Base-by-base conservation (phyloP, 176 grass and related monocot genomes). In the Musa troglodytarum region DNA sequence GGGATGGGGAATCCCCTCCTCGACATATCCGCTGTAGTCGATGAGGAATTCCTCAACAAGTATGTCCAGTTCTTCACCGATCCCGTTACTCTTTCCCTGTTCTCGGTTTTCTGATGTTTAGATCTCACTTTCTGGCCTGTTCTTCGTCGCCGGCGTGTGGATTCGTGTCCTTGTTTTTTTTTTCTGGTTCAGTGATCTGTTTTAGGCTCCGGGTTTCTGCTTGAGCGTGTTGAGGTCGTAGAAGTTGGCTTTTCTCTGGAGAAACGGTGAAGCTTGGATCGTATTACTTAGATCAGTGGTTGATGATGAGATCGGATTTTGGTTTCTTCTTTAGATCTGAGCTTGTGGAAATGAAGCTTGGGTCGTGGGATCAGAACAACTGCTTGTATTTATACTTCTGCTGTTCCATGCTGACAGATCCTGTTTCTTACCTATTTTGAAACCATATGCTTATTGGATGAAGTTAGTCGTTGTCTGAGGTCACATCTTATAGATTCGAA, bases 1-100 rank as follows among this genome's bases (percentile, higher is more conserved):
- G 96, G 96, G 74, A 99, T 95, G 96, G 91, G 96, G 34, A 99
- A 99, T 67, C 96, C 96, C 74, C 96, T 99, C 52, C 91, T 99
- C 71, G 96, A 99, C 86, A 99, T 99, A 53, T 99, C 96, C 43
- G 90, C 96, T 43, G 85, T 92, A 70, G 96, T 99, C 81, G 96
- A 99, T 73, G 76, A 95, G 0, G 86, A 65, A 74, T 99, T 99
- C 83, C 96, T 99, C 65, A 11, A 86, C 1, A 99, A 88, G 96
- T 99, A 88, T 29, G 16, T 14, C 49, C 20, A 24, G 50, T 77
- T 34, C 53, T 57, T 65, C 10, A 53, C 11, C 25, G n/a, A 55
- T 65, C 54, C 68, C 19, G 19, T 76, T 24, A 14, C 3, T 63
- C 53, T 54, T 11, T 15, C 9, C 23, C 54, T 19, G 66, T 73